A percentile compares a stretch with the other conserved stretches of the same genome.
Conservation (phyloP, 257 asterid species). For the Plantago major region DNA sequence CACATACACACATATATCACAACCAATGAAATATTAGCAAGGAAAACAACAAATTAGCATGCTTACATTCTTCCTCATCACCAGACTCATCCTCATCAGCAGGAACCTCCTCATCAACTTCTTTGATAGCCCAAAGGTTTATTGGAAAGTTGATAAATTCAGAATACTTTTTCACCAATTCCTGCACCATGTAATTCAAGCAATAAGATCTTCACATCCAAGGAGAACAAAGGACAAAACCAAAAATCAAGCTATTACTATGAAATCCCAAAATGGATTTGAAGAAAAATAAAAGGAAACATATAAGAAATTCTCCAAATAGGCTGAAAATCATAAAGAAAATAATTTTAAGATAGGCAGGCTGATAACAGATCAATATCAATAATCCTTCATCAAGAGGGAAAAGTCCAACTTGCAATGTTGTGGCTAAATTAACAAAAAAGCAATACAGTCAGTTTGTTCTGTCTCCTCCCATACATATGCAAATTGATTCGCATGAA, state of each 20-base stretch:
- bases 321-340: not conserved
- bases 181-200: slow-evolving; percentile 30
- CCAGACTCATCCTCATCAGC: slow-evolving; percentile 70
- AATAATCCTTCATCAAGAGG: not conserved
- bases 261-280: no score
- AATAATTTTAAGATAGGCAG: not conserved
- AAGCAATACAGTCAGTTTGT: no score
- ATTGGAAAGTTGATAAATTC: slow-evolving; percentile 81
- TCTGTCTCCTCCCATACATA: not conserved
- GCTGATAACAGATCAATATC: not conserved
- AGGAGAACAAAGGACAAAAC: not conserved
- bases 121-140: slow-evolving; percentile 72
- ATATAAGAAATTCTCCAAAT: no score
- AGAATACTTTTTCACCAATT: slow-evolving; percentile 69
- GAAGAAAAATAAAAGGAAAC: no score
- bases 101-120: slow-evolving; percentile 81
- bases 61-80: slow-evolving; percentile 69
- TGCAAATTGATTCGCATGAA: not conserved
- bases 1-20: not conserved
- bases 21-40: not conserved
- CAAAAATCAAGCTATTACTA: not conserved
- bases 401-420: not conserved
- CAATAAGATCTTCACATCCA: slow-evolving; percentile 11
- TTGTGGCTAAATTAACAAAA: not conserved
- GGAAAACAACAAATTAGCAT: slow-evolving; percentile 10